Conservation (phyloP, 2,329 filamentous ascomycete genomes). For the Trichoderma asperellum region DNA sequence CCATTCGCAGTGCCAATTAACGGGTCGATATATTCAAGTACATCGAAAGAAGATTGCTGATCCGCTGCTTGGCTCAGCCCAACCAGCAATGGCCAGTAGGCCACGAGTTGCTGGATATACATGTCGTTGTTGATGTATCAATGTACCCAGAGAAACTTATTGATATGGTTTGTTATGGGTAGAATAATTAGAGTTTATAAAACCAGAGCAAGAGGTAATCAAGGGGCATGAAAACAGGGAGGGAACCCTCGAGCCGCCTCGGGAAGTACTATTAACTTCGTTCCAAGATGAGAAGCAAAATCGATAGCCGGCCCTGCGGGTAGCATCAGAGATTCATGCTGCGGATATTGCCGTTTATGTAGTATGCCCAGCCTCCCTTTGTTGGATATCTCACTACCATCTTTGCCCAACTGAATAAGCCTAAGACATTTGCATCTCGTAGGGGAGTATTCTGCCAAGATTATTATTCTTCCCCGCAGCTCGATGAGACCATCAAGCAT, state of each 20-base stretch:
- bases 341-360: constrained; percentile 16
- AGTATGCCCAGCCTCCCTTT: not conserved
- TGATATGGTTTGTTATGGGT: not conserved
- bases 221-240: not conserved
- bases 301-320: not conserved
- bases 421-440: constrained; percentile 16
- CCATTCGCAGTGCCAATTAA: constrained; percentile 64
- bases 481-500: not conserved
- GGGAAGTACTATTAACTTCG: not conserved
- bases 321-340: constrained; percentile 4
- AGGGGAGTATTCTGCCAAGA: not conserved
- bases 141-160: not conserved
- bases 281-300: not conserved
- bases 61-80: constrained; percentile 22
- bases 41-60: constrained; percentile 21
- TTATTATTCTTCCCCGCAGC: constrained; percentile 14
- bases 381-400: not conserved
- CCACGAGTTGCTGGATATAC: constrained; percentile 23
- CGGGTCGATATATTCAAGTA: constrained; percentile 54
- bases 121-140: not conserved
- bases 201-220: not conserved
- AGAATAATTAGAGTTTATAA: not conserved
- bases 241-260: not conserved
- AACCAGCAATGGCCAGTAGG: constrained; percentile 19
- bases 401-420: not conserved